Base-by-base conservation (phyloP, 192 early-diverging fungal genomes). In the Coemansia asiatica region DNA sequence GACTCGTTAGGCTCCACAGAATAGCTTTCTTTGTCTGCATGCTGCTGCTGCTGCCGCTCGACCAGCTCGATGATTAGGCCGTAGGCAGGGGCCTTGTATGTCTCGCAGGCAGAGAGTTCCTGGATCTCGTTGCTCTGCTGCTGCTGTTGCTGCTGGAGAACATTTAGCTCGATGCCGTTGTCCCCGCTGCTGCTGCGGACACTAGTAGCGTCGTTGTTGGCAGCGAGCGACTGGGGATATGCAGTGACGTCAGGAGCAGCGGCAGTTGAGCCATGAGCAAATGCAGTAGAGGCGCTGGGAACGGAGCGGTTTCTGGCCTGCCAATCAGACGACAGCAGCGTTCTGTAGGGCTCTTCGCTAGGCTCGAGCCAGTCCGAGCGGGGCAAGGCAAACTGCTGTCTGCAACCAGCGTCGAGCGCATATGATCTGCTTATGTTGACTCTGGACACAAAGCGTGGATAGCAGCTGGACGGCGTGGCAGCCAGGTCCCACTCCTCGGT, bases 41-140 rank as follows among this genome's bases (percentile, higher is more conserved):
- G n/a, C n/a, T n/a, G n/a, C n/a, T n/a, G n/a, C n/a, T 58, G 60
- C 2, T 51, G 64, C 2, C 63, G 56, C 27, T 79, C 76, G 6
- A 74, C 61, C 15, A 79, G 65, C 61, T 79, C 76, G 23, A 79
- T 74, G 2, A 79, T 56, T 16, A 79, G 65, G 0, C 76, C 76
- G 29, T 79, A 79, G 22, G 68, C 71, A 13, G 67, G 71, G 2
- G 76, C 56, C 61, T 79, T 79, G 60, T 64, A 61, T 8, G 61
- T 21, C 16, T 56, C 58, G 5, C 33, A 60, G 0, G 56, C 6
- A 0, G 28, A 13, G 38, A 79, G 60, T 26, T 79, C 76, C 33
- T 79, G 68, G 31, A 79, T 79, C 65, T 79, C 76, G 49, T 46
- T 66, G 23, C n/a, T n/a, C n/a, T n/a, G n/a, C n/a, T n/a, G n/a